phyloP scores from a whole-genome alignment of 2,329 filamentous ascomycete species.

The Dryadomyces sulphureus region DNA sequence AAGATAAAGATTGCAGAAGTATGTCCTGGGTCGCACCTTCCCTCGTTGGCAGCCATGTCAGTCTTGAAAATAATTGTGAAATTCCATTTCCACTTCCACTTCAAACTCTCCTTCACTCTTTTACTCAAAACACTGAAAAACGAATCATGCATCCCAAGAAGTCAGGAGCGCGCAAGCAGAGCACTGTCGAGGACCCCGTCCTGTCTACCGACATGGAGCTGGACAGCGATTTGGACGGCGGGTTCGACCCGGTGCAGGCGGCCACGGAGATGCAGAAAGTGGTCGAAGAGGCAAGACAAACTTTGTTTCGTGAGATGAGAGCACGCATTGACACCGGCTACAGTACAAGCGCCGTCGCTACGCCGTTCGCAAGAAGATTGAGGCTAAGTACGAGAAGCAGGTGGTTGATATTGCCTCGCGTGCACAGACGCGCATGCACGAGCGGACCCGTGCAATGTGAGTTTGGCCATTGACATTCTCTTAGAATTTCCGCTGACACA shows the following conservation, averaged over 20 bases:
- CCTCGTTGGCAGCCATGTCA: neutral
- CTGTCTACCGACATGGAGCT: constrained; percentile 2
- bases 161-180: neutral
- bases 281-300: constrained; percentile 9
- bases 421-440: constrained; percentile 8
- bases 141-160: neutral
- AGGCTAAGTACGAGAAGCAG: constrained; percentile 8
- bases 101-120: too few relatives aligned
- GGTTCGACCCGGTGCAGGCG: constrained; percentile 8
- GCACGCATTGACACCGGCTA: too few relatives aligned
- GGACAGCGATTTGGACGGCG: constrained; percentile 2
- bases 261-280: constrained; percentile 8
- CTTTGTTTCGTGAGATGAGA: too few relatives aligned
- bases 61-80: neutral
- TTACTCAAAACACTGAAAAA: too few relatives aligned
- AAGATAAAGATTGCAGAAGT: neutral
- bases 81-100: neutral
- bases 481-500: neutral
- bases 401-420: constrained; percentile 12
- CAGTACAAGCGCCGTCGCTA: constrained; percentile 12
- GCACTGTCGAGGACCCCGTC: neutral
- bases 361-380: constrained; percentile 10
- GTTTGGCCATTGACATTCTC: neutral
- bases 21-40: neutral
- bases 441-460: constrained; percentile 6